Evolutionary conservation across 2,329 filamentous ascomycete genomes (phyloP), one percentile per base, ranked within the genome.

Genomic region (Fusarium beomiforme): DNA sequence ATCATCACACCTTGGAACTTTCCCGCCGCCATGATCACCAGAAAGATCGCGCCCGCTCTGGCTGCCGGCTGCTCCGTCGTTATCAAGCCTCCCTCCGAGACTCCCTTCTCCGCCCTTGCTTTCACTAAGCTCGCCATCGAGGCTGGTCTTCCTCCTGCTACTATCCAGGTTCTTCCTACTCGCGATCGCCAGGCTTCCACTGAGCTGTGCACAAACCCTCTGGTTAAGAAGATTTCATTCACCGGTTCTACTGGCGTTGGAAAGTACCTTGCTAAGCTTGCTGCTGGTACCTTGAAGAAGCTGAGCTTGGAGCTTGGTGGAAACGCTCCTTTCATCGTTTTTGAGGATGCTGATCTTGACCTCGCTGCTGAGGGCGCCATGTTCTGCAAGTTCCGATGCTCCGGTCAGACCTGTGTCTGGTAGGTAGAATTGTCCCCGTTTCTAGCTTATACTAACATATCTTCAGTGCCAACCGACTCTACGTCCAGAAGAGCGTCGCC

Each of bases 11-110:
- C 83, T 39, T 76, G 75, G 75, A 76, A 77, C 70, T 75, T 78
- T 44, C 74, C 75, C 24, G 75, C 73, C 37, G 72, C 76, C 63
- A 78, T 78, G 70, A 78, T 78, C 67, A 75, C 75, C 21, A 69
- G 84, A 46, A 86, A 86, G 73, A 80, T 82, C 23, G 83, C 80
- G 4, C 82, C 89, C 7, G 89, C 88, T 5, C 82, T 93, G 39
- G 92, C 92, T n/a, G 91, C 91, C 29, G 92, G 92, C 41, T 93
- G 91, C 80, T 92, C 91, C 3, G 93, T 94, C 87, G 85, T 95
- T 26, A 86, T 88, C 31, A 93, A 93, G 82, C 90, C 91, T 5
- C 90, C 88, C 12, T 91, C 91, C 5, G 91, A 93, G 80, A 94
- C 92, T 5, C 92, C 92, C 1, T 88, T 93, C 77, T 93, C 91